phyloP scores from a whole-genome alignment of 345 rosid species.

The Euphorbia peplus region DNA sequence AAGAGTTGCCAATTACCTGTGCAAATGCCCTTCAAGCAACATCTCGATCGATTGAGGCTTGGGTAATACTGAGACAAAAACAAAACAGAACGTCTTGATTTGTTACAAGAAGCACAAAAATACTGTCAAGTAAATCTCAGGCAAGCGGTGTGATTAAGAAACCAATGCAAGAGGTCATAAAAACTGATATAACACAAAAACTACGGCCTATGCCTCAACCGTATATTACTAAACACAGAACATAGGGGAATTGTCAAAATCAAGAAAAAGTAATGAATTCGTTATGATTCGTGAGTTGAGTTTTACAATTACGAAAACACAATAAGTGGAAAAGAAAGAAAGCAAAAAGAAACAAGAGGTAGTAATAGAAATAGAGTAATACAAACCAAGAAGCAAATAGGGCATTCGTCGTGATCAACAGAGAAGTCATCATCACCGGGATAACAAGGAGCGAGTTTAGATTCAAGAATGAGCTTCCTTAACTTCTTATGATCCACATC shows the following conservation, averaged over 20 bases:
- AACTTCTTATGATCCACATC: conserved; percentile 97
- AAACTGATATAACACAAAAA: background rate
- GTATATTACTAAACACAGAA: background rate
- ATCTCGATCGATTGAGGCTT: conserved; percentile 92
- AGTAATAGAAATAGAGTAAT: background rate
- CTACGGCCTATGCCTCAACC: background rate
- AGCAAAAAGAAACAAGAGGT: background rate
- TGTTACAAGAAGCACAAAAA: conserved; percentile 1
- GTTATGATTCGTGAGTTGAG: background rate
- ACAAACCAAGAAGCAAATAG: conserved; percentile 95
- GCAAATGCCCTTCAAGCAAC: conserved; percentile 95
- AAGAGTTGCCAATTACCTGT: conserved; percentile 50
- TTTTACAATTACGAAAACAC: background rate
- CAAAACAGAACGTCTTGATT: conserved; percentile 10
- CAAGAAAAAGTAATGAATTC: background rate
- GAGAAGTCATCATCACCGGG: conserved; percentile 85
- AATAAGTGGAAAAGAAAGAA: background rate
- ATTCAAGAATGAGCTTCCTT: conserved; percentile 84
- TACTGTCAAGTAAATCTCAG: conserved; percentile 3
- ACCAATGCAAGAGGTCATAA: background rate
- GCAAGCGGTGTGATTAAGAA: background rate
- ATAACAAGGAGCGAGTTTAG: conserved; percentile 97
- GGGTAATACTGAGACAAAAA: conserved; percentile 65
- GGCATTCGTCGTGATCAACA: conserved; percentile 88
- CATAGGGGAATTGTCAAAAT: conserved; percentile 1